Evolutionary conservation across 192 early-diverging fungal species (phyloP).

Genomic region (Coemansia sp.): DNA sequence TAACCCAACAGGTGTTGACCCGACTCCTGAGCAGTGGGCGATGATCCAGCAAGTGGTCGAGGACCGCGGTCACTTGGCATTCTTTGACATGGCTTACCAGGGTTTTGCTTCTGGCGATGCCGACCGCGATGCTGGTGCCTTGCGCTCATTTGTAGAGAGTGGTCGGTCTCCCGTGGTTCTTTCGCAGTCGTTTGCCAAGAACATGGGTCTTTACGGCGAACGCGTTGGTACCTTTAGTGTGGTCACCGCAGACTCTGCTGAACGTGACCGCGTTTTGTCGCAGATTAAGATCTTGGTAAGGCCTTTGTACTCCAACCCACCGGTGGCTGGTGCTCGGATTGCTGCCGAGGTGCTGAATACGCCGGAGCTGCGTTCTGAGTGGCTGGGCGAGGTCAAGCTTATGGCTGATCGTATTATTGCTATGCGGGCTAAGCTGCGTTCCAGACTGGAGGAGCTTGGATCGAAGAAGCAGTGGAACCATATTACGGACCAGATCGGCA

Average conservation of each 20-base stretch:
- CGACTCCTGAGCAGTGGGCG: constrained; percentile 88
- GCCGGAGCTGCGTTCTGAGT: constrained; percentile 75
- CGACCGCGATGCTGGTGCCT: constrained; percentile 85
- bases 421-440: constrained; percentile 80
- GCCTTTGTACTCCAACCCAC: constrained; percentile 98
- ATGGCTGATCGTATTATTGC: constrained; percentile 97
- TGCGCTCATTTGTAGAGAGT: constrained; percentile 86
- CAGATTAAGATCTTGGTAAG: constrained; percentile 96
- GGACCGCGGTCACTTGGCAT: constrained; percentile 79
- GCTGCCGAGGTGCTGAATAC: constrained; percentile 82
- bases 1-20: constrained; percentile 99
- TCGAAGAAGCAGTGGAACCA: constrained; percentile 83
- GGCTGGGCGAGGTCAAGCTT: constrained; percentile 87
- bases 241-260: constrained; percentile 69
- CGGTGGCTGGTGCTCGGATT: constrained; percentile 91
- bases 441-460: constrained; percentile 80
- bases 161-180: constrained; percentile 74
- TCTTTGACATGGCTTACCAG: constrained; percentile 99
- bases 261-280: constrained; percentile 80
- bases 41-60: constrained; percentile 80
- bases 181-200: constrained; percentile 98
- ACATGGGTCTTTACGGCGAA: constrained; percentile 99
- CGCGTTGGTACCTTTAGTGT: constrained; percentile 91
- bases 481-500: constrained; percentile 94
- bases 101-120: constrained; percentile 96